A percentile compares a stretch with the other conserved stretches of the same genome.
phyloP scores from a whole-genome alignment of 1,284 basidiomycete genomes.

The Phellinidium pouzarii region DNA sequence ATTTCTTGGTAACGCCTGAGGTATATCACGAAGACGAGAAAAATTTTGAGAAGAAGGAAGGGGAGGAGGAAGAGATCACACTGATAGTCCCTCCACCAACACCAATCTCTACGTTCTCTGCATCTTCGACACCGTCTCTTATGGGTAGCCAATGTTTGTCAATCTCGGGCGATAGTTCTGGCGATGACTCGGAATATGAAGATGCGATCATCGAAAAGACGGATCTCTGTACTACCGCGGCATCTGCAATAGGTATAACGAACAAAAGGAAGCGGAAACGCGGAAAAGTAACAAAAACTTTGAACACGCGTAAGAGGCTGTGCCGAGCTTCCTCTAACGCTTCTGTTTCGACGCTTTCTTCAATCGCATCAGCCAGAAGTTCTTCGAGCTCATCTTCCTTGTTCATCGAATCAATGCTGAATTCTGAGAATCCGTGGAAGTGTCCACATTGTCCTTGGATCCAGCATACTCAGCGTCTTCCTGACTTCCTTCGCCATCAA shows the following conservation, averaged over 20 bases:
- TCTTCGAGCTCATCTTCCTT: conserved; percentile 5
- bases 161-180: neutral
- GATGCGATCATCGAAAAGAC: neutral
- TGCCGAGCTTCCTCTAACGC: conserved; percentile 11
- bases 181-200: conserved; percentile 10
- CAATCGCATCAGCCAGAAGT: conserved; percentile 11
- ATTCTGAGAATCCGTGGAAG: conserved; percentile 19
- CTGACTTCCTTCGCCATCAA: conserved; percentile 20
- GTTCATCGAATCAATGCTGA: conserved; percentile 6
- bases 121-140: conserved; percentile 15
- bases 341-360: conserved; percentile 14
- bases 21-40: neutral
- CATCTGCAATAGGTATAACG: neutral
- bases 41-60: conserved; percentile 1
- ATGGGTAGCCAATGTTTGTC: conserved; percentile 1
- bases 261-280: conserved; percentile 14
- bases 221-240: neutral
- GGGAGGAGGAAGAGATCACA: neutral
- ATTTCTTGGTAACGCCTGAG: neutral
- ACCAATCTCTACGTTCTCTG: conserved; percentile 11
- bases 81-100: conserved; percentile 11
- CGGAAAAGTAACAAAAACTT: conserved; percentile 2
- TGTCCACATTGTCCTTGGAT: conserved; percentile 19
- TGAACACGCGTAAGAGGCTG: conserved; percentile 8
- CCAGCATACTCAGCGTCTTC: conserved; percentile 19